Conservation (phyloP, 2,329 filamentous ascomycete genomes). For the Colletotrichum paranaense region DNA sequence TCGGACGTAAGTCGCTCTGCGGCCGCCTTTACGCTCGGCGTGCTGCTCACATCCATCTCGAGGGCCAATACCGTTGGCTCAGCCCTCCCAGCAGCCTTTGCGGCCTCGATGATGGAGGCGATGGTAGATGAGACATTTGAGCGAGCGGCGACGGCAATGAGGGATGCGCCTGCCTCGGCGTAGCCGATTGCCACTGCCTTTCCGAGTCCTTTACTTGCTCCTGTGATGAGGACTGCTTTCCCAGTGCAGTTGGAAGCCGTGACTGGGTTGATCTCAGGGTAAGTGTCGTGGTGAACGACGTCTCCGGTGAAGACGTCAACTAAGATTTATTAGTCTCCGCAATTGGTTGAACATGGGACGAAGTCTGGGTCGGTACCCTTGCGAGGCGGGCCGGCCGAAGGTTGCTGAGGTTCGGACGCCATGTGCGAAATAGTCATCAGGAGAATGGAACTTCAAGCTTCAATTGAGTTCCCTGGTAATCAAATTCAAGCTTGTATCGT, state of each 20-base stretch:
- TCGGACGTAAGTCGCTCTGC: slow-evolving; percentile 37
- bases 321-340: slow-evolving; percentile 4
- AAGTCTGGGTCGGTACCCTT: slow-evolving; percentile 4
- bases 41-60: slow-evolving; percentile 49
- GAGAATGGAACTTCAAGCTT: too few species aligned
- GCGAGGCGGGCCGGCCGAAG: slow-evolving; percentile 26
- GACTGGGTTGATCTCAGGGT: slow-evolving; percentile 59
- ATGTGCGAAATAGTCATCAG: not conserved
- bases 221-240: slow-evolving; percentile 62
- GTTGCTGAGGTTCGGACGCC: not conserved
- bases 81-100: slow-evolving; percentile 42
- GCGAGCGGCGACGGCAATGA: slow-evolving; percentile 65
- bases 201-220: slow-evolving; percentile 66
- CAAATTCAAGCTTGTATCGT: not conserved
- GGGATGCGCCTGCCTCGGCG: slow-evolving; percentile 62
- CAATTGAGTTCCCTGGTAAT: not conserved
- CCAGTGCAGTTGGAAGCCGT: slow-evolving; percentile 49
- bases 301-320: slow-evolving; percentile 41
- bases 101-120: slow-evolving; percentile 48
- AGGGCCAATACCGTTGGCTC: slow-evolving; percentile 55
- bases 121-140: slow-evolving; percentile 53
- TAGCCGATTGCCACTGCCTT: slow-evolving; percentile 64
- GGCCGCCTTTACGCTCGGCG: slow-evolving; percentile 45
- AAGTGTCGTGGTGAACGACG: slow-evolving; percentile 60
- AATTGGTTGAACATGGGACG: accelerated